A percentile compares a stretch with the other conserved stretches of the same genome.
Evolutionary conservation across 2,329 filamentous ascomycete genomes (phyloP).

Genomic region (Paracoccidioides brasiliensis): DNA sequence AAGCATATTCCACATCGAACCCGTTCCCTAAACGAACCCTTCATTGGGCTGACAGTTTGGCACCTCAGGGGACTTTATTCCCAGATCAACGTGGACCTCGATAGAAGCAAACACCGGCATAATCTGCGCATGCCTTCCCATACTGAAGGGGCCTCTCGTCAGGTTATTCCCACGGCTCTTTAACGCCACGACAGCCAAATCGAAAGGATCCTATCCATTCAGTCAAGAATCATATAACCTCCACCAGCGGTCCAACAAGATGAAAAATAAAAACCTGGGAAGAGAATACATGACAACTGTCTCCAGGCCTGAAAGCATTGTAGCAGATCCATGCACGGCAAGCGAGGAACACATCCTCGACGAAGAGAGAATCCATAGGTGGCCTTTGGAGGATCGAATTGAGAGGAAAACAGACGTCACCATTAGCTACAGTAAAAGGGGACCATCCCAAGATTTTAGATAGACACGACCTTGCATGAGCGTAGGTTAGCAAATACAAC

Average conservation of each 20-base stretch:
- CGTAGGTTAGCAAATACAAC: no score
- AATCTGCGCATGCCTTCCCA: slow-evolving; percentile 24
- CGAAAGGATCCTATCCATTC: not conserved
- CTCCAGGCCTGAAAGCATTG: not conserved
- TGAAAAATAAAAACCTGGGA: not conserved
- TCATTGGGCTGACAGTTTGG: not conserved
- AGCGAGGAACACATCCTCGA: not conserved
- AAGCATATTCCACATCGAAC: slow-evolving; percentile 5
- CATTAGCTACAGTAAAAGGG: not conserved
- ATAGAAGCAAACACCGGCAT: slow-evolving; percentile 26
- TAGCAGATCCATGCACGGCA: not conserved
- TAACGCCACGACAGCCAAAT: not conserved
- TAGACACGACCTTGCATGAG: not conserved
- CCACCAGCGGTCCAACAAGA: not conserved
- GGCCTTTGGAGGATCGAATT: not conserved
- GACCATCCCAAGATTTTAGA: not conserved
- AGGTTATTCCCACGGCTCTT: not conserved
- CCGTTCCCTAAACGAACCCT: slow-evolving; percentile 2
- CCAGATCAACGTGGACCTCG: slow-evolving; percentile 23
- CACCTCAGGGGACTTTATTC: slow-evolving; percentile 12
- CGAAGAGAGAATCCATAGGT: not conserved
- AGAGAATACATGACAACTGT: not conserved
- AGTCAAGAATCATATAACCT: slow-evolving; percentile 2
- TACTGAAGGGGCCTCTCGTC: slow-evolving; percentile 5
- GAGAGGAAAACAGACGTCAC: not conserved